A percentile compares a stretch with the other conserved stretches of the same genome.
These are phyloP conservation scores for Podaxis carcinomalis DNA, from an alignment of 768 basidiomycete species.

Conservation along the genomic window DNA sequence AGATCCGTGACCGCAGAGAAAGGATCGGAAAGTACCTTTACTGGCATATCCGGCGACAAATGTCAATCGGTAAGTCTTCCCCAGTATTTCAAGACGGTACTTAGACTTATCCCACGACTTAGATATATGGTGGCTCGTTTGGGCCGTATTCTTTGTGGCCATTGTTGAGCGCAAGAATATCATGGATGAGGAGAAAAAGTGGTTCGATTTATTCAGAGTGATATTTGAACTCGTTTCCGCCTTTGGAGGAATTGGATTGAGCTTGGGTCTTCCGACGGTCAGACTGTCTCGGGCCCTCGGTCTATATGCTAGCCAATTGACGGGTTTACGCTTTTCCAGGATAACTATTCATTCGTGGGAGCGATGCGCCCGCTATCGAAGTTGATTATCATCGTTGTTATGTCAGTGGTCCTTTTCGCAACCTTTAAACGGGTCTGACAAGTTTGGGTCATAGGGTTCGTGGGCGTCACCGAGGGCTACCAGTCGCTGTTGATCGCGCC, in stretches of 20 bases:
- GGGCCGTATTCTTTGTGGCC: slow-evolving; percentile 66
- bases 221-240: slow-evolving; percentile 66
- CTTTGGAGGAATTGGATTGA: slow-evolving; percentile 67
- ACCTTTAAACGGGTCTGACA: background rate
- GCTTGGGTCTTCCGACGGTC: slow-evolving; percentile 54
- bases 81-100: background rate
- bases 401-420: slow-evolving; percentile 34
- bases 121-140: slow-evolving; percentile 82
- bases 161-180: slow-evolving; percentile 64
- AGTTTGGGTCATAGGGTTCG: slow-evolving; percentile 42
- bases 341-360: slow-evolving; percentile 62
- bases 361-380: slow-evolving; percentile 64
- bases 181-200: slow-evolving; percentile 49
- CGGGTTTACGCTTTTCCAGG: slow-evolving; percentile 21
- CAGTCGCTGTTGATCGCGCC: slow-evolving; percentile 64
- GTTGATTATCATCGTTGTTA: slow-evolving; percentile 65
- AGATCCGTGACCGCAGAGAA: slow-evolving; percentile 31
- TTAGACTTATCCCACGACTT: slow-evolving; percentile 10
- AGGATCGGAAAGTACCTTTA: slow-evolving; percentile 40
- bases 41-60: slow-evolving; percentile 64
- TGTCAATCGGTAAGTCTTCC: slow-evolving; percentile 42
- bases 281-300: slow-evolving; percentile 3
- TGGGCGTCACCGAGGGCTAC: slow-evolving; percentile 67
- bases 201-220: slow-evolving; percentile 57
- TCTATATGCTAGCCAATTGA: background rate